These are phyloP conservation scores for Metarhizium robertsii DNA, from an alignment of 2,329 filamentous ascomycete genomes.

Conservation along the genomic window DNA sequence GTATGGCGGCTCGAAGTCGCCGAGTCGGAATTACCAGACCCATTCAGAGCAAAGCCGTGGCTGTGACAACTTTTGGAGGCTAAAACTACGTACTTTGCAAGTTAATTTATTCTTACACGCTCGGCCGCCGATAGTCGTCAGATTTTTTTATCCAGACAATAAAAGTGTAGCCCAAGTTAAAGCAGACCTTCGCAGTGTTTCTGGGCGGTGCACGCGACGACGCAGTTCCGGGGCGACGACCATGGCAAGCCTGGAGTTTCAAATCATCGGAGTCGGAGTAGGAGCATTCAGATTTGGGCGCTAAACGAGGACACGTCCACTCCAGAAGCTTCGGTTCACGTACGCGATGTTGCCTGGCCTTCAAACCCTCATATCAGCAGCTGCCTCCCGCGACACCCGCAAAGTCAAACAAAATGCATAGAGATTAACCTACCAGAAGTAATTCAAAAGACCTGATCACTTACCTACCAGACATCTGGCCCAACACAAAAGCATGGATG, in stretches of 20 bases:
- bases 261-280: background rate
- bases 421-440: background rate
- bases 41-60: too few relatives aligned
- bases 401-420: background rate
- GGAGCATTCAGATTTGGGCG: background rate
- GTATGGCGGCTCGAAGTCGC: too few relatives aligned
- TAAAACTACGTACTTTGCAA: too few relatives aligned
- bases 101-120: too few relatives aligned
- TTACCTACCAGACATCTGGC: background rate
- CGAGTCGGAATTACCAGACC: too few relatives aligned
- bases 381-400: background rate
- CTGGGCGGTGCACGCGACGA: background rate
- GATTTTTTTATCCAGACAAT: too few relatives aligned
- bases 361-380: background rate
- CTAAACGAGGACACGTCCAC: background rate
- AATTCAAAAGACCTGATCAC: background rate
- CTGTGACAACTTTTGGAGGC: too few relatives aligned
- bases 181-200: background rate
- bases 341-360: constrained; percentile 13
- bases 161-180: too few relatives aligned
- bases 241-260: background rate
- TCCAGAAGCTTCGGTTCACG: background rate
- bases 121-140: too few relatives aligned
- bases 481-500: constrained; percentile 49
- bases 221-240: background rate